Evolutionary conservation across 257 asterid genomes (phyloP), one percentile per base, ranked within the genome.

Genomic region (Ilex asprella): DNA sequence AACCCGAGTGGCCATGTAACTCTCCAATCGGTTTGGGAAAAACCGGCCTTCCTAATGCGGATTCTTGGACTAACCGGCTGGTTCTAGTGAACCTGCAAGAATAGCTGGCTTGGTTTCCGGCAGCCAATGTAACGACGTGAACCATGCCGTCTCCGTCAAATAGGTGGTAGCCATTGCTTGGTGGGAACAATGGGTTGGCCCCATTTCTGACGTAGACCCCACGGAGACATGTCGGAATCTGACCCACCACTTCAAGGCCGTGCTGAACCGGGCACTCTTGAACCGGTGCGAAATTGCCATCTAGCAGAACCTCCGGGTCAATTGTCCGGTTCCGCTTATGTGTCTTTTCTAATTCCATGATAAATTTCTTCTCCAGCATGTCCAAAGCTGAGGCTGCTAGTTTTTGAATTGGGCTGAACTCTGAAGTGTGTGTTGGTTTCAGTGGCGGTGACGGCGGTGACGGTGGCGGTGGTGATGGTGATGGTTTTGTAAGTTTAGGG

Each of bases 101-200:
- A 31, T 85, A 82, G 61, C 86, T 73, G 16, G 82, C 90, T 1
- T 12, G 63, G 16, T 75, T 75, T 6, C 65, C 76, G 2, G 70
- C 56, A 2, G 61, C 53, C 3, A 82, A 35, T 0, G 66, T 82
- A 39, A 85, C 76, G 13, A 86, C 94, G 39, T 85, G 89, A 39
- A 85, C 69, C 87, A 85, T 85, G 39, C 89, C 87, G 35, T 85
- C 93, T 1, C 93, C 93, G 63, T 85, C 89, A 62, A 85, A 85
- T 30, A 82, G 75, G 59, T 85, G 94, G 83, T 80, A 87, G 30
- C 94, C 84, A 56, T 67, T 66, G 65, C 14, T 56, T 0, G 87
- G 94, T n/a, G 51, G 2, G 53, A 78, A 78, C 13, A 74, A 52
- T 1, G 94, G 85, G 71, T 85, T 85, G 0, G 81, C 86, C 2